Base-by-base conservation (phyloP, 441 rosid species). In the Dalechampia spathulata region DNA sequence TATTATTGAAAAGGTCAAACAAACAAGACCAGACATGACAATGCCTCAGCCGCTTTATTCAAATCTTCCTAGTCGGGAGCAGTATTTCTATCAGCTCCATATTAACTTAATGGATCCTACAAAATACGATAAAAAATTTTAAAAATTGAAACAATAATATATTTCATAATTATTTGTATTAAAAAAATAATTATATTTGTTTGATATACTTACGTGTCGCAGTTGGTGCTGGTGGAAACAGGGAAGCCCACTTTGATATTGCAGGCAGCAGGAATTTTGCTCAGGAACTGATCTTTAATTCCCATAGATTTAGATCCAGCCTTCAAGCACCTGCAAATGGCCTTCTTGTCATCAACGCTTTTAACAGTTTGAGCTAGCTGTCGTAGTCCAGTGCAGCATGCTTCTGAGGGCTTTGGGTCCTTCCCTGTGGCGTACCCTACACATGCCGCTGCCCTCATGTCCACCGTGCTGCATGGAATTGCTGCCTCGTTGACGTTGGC, bases 211-310 rank as follows among this genome's bases (percentile, higher is more conserved):
- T 13, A 68, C 75, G 20, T 61, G 17, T 66, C 67, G 19, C 78
- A 78, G 49, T 73, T 45, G 48, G 67, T 60, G 60, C n/a, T 20
- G 1, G 28, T 26, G 32, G 75, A 70, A 21, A 75, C 71, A 14
- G 73, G 62, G 57, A 73, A 78, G 7, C 78, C 73, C 40, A 78
- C 73, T 17, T 75, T 61, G 58, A 78, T 66, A 13, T 41, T 47
- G 73, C 77, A 78, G 22, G 68, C 64, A 2, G 13, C 11, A 27
- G 77, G 78, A 30, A 73, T 63, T 69, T 64, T 57, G 62, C 60
- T 63, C 59, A 75, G 45, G 70, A 55, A 66, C 48, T 58, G 61
- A 50, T 75, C 70, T 55, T 68, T 65, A 2, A 75, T 38, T 4
- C 75, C 72, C 10, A 62, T 7, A 1, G 68, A 66, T 46, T 45